Base-by-base conservation (phyloP, 2,329 filamentous ascomycete genomes). In the Alternaria sp. region DNA sequence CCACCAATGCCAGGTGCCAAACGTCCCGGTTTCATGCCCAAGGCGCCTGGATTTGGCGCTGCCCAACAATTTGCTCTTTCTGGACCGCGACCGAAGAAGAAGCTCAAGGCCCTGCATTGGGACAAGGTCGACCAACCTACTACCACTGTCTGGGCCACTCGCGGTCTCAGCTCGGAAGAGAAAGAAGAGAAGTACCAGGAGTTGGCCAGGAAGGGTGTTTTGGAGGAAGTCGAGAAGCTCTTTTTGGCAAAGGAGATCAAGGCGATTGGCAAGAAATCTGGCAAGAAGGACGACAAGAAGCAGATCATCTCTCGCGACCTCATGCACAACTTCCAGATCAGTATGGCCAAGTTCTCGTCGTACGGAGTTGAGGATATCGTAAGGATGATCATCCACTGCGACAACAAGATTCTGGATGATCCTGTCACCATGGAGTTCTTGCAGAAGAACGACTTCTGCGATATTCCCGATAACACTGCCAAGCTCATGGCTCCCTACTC, bases 71-170 rank as follows among this genome's bases (percentile, higher is more conserved):
- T 93, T 70, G 89, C 90, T 46, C 82, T 97, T 73, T 90, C 93
- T 36, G 91, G 93, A 64, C 92, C 93, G 56, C 86, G 95, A 72
- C 93, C 96, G 21, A 98, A 97, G 88, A 98, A 97, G 89, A 99
- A 98, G 86, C 93, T 99, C 81, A 99, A 99, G 88, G 95, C 95
- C 62, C 86, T 99, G 71, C 96, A 99, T 83, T 98, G 96, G 95
- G 96, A 99, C 82, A 98, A 98, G 85, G 93, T 99, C 58, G 96
- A 99, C 81, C 88, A 92, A 57, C 92, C 93, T 21, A 89, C 96
- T 78, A 91, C 93, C 54, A 97, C 95, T 57, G 92, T 97, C 72
- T 98, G 95, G 95, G 94, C 93, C 32, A 87, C 89, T 8, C 93
- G 97, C 79, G 88, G 92, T 28, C 91, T 93, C 6, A 96, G 93